Evolutionary conservation across 1,284 basidiomycete genomes (phyloP).

Genomic region (Singerocomus inundabilis): DNA sequence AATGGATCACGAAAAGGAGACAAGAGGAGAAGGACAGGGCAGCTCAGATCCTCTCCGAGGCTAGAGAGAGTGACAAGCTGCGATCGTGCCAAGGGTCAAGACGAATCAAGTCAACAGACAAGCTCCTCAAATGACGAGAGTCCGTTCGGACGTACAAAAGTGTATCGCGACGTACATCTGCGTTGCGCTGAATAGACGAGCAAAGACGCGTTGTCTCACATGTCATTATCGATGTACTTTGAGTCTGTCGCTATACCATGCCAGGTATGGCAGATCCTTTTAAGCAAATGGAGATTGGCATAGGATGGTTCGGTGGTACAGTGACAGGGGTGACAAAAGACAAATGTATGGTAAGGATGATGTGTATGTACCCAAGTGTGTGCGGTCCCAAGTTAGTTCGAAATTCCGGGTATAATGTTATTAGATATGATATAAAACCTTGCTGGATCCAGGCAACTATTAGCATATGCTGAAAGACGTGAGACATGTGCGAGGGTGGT

Average conservation of each 20-base stretch:
- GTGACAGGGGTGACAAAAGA: too few relatives aligned
- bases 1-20: constrained; percentile 40
- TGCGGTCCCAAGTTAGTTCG: constrained; percentile 18
- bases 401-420: constrained; percentile 12
- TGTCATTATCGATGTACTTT: constrained; percentile 2
- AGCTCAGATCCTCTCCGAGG: constrained; percentile 28
- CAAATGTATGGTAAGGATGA: not conserved
- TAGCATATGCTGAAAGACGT: constrained; percentile 17
- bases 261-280: not conserved
- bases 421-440: constrained; percentile 27
- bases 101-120: constrained; percentile 35
- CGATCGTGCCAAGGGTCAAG: constrained; percentile 13
- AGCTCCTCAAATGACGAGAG: constrained; percentile 39
- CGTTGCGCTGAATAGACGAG: constrained; percentile 2
- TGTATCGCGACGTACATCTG: not conserved
- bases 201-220: constrained; percentile 9
- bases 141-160: constrained; percentile 17
- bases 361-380: constrained; percentile 7
- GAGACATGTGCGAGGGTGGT: constrained; percentile 10
- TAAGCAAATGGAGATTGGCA: not conserved
- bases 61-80: constrained; percentile 23
- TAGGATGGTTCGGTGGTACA: constrained; percentile 15
- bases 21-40: constrained; percentile 43
- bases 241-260: not conserved
- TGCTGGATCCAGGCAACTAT: not conserved